Evolutionary conservation across 176 grass and related monocot genomes (phyloP), one percentile per base, ranked within the genome.

Genomic region (Oryza rufipogon): DNA sequence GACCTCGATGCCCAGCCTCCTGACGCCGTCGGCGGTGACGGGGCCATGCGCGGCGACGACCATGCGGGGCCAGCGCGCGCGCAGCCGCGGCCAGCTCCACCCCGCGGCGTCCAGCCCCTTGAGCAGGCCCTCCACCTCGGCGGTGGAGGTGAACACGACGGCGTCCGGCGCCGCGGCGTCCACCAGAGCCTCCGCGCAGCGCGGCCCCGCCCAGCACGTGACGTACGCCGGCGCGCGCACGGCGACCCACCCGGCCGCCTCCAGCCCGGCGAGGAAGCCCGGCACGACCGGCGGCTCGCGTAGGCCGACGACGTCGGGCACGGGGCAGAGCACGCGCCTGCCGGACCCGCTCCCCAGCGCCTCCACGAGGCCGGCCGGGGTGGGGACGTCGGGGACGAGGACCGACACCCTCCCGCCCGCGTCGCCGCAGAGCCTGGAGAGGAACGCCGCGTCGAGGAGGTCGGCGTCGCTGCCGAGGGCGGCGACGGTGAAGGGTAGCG

Each of bases 41-140:
- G 92, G 95, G 1, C 92, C 92, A 67, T 98, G 95, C 16, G 89
- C 91, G 1, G 91, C 92, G 70, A 95, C 91, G 70, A 93, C 49
- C 88, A 95, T 88, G 33, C 52, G 49, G 1, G 92, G 92, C 91
- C 95, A 95, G 0, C 87, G 77, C 19, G 41, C 49, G 71, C 66
- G 86, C 36, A 97, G 68, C 87, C 68, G 80, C 68, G 28, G 39
- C 92, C 95, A 97, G 83, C 79, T 88, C 92, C 91, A 97, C 1
- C 91, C 89, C 14, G 60, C 68, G 3, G 91, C 89, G 67, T 95
- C 82, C 39, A 98, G 71, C 47, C 87, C 91, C 89, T 91, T 98
- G 84, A 95, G 81, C 79, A 98, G 70, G 30, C 87, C 95, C 83
- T 98, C 92, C 39, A 93, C 95, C 91, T 98, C 95, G 0, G 91